phyloP scores from a whole-genome alignment of 2,329 filamentous ascomycete species.

The Eutypella sp. region DNA sequence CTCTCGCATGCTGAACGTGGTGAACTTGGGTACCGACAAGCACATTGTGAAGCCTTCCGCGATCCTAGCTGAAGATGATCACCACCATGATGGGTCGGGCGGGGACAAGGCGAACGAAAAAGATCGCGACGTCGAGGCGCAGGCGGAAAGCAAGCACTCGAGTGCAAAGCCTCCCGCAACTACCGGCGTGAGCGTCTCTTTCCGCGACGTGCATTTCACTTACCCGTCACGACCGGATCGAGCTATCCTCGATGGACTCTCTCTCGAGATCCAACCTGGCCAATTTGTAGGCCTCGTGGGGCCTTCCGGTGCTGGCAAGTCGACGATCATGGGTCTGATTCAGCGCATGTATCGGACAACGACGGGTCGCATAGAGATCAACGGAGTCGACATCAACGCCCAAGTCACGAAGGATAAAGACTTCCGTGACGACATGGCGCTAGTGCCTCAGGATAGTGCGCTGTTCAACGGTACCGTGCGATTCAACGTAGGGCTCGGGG shows the following conservation, averaged over 20 bases:
- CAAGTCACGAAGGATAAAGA: constrained; percentile 10
- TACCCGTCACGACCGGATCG: constrained; percentile 60
- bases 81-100: not conserved
- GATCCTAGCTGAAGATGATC: constrained; percentile 1
- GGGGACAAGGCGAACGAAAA: not conserved
- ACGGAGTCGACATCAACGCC: constrained; percentile 24
- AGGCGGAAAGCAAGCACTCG: constrained; percentile 20
- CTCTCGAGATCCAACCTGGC: constrained; percentile 51
- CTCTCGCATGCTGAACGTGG: constrained; percentile 36
- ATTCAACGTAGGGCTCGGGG: constrained; percentile 37
- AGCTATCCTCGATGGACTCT: constrained; percentile 51
- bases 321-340: constrained; percentile 55
- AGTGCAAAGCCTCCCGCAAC: constrained; percentile 10
- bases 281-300: constrained; percentile 62
- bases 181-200: constrained; percentile 43
- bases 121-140: constrained; percentile 35
- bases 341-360: constrained; percentile 45
- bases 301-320: constrained; percentile 63
- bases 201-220: constrained; percentile 57
- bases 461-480: constrained; percentile 36
- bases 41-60: constrained; percentile 22
- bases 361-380: constrained; percentile 37
- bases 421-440: constrained; percentile 33
- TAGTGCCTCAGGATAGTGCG: constrained; percentile 36
- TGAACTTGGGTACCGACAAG: constrained; percentile 21